These are phyloP conservation scores for Trichophyton schoenleinii DNA, from an alignment of 2,329 filamentous ascomycete species.

Conservation along the genomic window DNA sequence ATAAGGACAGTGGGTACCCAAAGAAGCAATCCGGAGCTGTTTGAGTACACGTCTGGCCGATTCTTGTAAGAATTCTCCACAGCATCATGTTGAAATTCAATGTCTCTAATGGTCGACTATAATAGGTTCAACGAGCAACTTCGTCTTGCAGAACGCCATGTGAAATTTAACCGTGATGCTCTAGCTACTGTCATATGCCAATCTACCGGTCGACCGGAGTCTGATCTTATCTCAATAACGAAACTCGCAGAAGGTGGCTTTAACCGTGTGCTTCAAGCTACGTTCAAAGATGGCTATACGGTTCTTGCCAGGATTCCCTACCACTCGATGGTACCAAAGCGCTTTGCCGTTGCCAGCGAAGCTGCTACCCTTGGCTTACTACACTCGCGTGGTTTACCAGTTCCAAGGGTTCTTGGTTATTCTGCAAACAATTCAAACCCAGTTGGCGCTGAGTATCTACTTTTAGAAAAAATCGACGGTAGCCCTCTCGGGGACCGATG, in stretches of 20 bases:
- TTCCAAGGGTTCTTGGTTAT: slow-evolving; percentile 21
- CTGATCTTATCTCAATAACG: slow-evolving; percentile 10
- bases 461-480: slow-evolving; percentile 17
- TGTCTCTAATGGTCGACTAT: background rate
- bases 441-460: slow-evolving; percentile 19
- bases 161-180: slow-evolving; percentile 9
- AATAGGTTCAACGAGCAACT: slow-evolving; percentile 10
- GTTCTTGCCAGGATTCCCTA: slow-evolving; percentile 18
- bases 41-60: slow-evolving; percentile 1
- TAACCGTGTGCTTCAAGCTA: slow-evolving; percentile 17
- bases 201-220: background rate
- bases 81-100: background rate
- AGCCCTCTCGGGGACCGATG: slow-evolving; percentile 14
- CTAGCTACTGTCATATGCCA: slow-evolving; percentile 2
- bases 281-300: slow-evolving; percentile 17
- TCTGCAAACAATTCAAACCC: slow-evolving; percentile 15
- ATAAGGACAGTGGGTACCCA: background rate
- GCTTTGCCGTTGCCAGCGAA: slow-evolving; percentile 18
- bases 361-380: slow-evolving; percentile 18
- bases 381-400: slow-evolving; percentile 22
- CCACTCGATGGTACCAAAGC: slow-evolving; percentile 13
- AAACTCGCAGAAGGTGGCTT: slow-evolving; percentile 19
- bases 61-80: background rate
- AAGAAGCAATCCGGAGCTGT: slow-evolving; percentile 24
- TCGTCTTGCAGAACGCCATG: slow-evolving; percentile 7